phyloP scores from a whole-genome alignment of 1,139 yeast genomes.

The Candida tetrigidarum region DNA sequence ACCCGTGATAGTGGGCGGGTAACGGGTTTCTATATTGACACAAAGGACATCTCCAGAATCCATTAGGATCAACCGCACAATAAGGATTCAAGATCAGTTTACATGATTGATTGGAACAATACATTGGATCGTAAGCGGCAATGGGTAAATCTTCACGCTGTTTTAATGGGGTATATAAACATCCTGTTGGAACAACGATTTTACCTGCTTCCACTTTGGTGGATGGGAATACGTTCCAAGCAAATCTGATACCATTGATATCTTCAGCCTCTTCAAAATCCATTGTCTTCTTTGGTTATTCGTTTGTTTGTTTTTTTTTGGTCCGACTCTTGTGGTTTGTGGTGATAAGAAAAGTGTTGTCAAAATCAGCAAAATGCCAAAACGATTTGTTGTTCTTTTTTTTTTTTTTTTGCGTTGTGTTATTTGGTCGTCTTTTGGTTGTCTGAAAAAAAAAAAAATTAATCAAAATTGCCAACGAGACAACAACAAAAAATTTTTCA shows the following conservation, averaged over 20 bases:
- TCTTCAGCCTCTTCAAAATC: conserved; percentile 56
- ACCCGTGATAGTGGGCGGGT: conserved; percentile 88
- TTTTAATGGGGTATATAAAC: conserved; percentile 90
- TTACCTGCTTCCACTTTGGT: conserved; percentile 90
- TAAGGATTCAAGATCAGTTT: conserved; percentile 88
- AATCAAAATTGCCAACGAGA: conserved; percentile 1
- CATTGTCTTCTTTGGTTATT: conserved; percentile 24
- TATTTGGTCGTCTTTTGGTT: too few relatives aligned
- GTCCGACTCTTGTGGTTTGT: background rate
- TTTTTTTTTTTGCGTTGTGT: conserved; percentile 11
- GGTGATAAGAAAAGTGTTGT: background rate
- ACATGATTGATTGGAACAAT: conserved; percentile 81
- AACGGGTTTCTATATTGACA: conserved; percentile 85
- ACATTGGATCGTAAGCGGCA: conserved; percentile 88
- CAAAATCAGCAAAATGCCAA: background rate
- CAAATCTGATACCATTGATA: conserved; percentile 52
- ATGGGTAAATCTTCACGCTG: conserved; percentile 77
- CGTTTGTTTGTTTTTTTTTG: conserved; percentile 1
- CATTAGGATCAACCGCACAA: conserved; percentile 81
- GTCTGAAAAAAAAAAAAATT: background rate
- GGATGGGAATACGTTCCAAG: conserved; percentile 69
- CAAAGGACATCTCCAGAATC: conserved; percentile 89
- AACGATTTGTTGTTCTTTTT: conserved; percentile 3
- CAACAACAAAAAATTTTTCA: conserved; percentile 2
- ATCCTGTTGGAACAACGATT: conserved; percentile 93